These are phyloP conservation scores for Solanum hybrid DNA, from an alignment of 305 asterid genomes.

Conservation along the genomic window DNA sequence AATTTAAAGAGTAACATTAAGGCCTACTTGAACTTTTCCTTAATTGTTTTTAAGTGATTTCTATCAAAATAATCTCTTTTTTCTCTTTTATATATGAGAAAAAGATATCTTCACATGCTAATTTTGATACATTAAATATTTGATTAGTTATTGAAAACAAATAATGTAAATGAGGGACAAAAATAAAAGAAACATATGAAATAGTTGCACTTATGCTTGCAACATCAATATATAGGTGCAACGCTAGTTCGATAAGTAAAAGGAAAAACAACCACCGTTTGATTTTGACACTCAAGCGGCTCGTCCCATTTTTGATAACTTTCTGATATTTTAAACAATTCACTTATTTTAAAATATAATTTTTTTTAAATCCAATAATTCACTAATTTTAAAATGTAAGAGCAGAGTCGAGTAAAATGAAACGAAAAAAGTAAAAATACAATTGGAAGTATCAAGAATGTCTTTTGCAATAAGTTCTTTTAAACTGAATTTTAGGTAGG, in stretches of 20 bases:
- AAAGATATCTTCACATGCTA: neutral
- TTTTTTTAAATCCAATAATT: too few species aligned
- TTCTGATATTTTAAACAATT: too few species aligned
- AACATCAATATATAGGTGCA: neutral
- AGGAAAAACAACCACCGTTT: too few species aligned
- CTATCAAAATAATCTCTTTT: neutral
- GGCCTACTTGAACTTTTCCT: neutral
- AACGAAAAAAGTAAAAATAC: neutral
- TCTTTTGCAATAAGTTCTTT: neutral
- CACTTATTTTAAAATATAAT: too few species aligned
- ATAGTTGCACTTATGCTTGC: neutral
- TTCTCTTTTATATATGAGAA: neutral
- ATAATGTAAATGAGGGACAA: neutral
- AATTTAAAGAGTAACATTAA: slow-evolving; percentile 3
- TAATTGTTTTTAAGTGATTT: neutral
- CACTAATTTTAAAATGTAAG: neutral
- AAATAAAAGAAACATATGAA: too few species aligned
- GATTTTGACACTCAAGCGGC: neutral
- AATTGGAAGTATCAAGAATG: neutral
- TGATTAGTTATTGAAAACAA: neutral
- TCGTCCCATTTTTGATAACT: neutral
- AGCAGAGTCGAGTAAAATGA: too few species aligned
- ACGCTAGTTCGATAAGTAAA: neutral
- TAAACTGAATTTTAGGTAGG: neutral
- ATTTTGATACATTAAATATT: neutral